Base-by-base conservation (phyloP, 768 basidiomycete genomes). In the Lentinula raphanica region DNA sequence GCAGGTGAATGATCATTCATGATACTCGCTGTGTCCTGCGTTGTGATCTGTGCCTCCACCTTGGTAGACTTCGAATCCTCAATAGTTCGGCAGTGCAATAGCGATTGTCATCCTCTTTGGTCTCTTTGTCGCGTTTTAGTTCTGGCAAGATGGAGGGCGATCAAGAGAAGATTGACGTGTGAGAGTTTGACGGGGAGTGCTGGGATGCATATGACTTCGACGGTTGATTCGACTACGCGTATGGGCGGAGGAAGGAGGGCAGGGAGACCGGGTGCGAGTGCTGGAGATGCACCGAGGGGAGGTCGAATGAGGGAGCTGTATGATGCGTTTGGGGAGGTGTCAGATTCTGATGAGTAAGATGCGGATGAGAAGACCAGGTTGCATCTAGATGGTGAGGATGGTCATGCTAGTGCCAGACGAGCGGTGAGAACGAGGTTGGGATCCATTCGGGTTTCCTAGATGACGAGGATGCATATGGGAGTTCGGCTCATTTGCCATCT, bases 291-390 rank as follows among this genome's bases (percentile, higher is more conserved):
- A 23, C 74, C 79, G 5, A 32, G 51, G 21, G 40, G 51, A 39
- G 51, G 51, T 36, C 79, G 86, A 50, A 90, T 94, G 50, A 89
- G 89, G 73, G 96, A 98, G 72, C 68, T 99, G 60, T 98, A 98
- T 66, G 94, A 98, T 71, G 95, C 96, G 17, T 98, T 98, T 72
- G 94, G 93, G 35, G 93, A 94, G 66, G 80, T 86, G 27, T 89
- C 87, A 29, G 94, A 92, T 60, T 89, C 92, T 45, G 88, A 87
- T 13, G 86, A 89, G 58, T 83, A 91, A 65, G 94, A 80, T 61
- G 85, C 86, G 0, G 81, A 91, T 65, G 94, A 94, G 67, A 79
- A 79, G 61, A 86, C 86, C 0, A 81, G 80, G 29, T 74, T 95
- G 53, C 77, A 79, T 5, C 66, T 69, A 19, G 72, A 74, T 28